Evolutionary conservation across 805 yeast species (phyloP).

Genomic region (Saccharomycopsis capsularis): DNA sequence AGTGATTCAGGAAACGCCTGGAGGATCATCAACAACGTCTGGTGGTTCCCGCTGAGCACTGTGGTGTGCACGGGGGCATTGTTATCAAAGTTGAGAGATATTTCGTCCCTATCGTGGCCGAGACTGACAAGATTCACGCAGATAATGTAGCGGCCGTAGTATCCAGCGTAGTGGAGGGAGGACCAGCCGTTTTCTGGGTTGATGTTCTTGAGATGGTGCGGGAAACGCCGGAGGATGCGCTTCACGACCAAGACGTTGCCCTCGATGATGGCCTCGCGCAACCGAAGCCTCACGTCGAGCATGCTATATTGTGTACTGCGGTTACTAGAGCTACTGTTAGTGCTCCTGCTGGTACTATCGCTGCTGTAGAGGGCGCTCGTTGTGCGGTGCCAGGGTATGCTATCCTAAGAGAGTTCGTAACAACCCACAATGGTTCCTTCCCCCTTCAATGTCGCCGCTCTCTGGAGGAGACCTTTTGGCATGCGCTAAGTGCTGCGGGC

Average conservation of each 20-base stretch:
- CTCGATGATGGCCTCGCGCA: slow-evolving; percentile 58
- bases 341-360: too few relatives aligned
- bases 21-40: slow-evolving; percentile 64
- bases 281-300: slow-evolving; percentile 56
- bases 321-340: too few relatives aligned
- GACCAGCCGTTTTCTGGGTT: slow-evolving; percentile 77
- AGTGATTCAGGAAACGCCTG: slow-evolving; percentile 47
- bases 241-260: slow-evolving; percentile 60
- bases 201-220: slow-evolving; percentile 60
- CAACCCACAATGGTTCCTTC: too few relatives aligned
- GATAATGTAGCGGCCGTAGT: slow-evolving; percentile 59
- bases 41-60: slow-evolving; percentile 55
- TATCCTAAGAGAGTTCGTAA: too few relatives aligned
- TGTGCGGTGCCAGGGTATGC: too few relatives aligned
- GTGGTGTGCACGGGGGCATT: slow-evolving; percentile 70
- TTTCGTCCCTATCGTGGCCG: slow-evolving; percentile 50
- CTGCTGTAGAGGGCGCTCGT: too few relatives aligned
- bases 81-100: slow-evolving; percentile 44
- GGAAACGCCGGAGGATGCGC: slow-evolving; percentile 59
- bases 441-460: too few relatives aligned
- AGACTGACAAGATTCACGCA: slow-evolving; percentile 51
- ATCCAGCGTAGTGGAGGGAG: slow-evolving; percentile 75
- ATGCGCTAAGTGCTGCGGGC: too few relatives aligned
- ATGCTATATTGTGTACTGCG: too few relatives aligned
- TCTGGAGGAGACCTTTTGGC: too few relatives aligned